Evolutionary conservation across 495 filamentous ascomycete species (phyloP), one percentile per base, ranked within the genome.

Genomic region (Aspergillus cristatus): DNA sequence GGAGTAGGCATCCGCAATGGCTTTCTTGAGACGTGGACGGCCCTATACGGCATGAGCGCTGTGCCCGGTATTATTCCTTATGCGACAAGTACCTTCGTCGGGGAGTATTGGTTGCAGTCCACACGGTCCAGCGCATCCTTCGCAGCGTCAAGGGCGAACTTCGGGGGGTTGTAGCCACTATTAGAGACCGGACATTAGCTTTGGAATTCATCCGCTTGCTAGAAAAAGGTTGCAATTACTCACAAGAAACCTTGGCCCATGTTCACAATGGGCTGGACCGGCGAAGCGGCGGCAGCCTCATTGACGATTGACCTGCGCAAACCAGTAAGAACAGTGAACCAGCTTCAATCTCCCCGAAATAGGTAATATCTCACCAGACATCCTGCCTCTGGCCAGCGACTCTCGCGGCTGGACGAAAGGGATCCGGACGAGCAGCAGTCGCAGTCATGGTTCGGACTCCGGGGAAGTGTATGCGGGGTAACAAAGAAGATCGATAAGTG

Each of bases 31-130:
- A 24, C 89, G 74, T 25, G 90, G 87, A 0, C 91, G 79, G 35
- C 91, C 91, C 71, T 80, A 54, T 37, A 12, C 3, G 32, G 48
- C 18, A 50, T 52, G 15, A 50, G 18, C n/a, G n/a, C n/a, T n/a
- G n/a, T n/a, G n/a, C n/a, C n/a, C n/a, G n/a, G n/a, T n/a, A n/a
- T n/a, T n/a, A n/a, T n/a, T n/a, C n/a, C n/a, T n/a, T 11, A 8
- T 38, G 35, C 44, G 15, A 18, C 25, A 37, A 18, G 29, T 58
- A 78, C 76, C 74, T 84, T 87, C 1, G 91, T 97, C 3, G 91
- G 91, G 11, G 88, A 86, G 64, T 98, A 98, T 65, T 98, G 91
- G 57, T 98, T 98, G 70, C 90, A 95, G 35, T 97, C 91, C 5
- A 98, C 91, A n/a, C 76, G 72, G 54, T 95, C 79, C 15, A 98